These are phyloP conservation scores for Tuber melanosporum DNA, from an alignment of 495 filamentous ascomycete genomes.

Conservation along the genomic window DNA sequence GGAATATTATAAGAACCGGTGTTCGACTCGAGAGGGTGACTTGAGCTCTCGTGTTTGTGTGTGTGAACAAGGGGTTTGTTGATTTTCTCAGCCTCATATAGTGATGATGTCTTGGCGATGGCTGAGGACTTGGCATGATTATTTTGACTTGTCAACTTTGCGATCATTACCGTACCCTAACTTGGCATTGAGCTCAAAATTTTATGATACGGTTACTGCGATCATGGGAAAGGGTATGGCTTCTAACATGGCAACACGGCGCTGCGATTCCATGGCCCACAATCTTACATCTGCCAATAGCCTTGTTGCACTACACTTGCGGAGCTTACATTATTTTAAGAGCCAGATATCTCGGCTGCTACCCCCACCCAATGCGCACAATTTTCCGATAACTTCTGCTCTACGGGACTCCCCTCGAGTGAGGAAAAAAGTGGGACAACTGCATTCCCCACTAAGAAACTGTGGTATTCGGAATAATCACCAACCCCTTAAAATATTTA, in stretches of 20 bases:
- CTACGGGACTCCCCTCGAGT: not conserved
- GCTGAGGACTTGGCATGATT: not conserved
- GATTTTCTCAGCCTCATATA: not conserved
- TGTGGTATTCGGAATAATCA: no score
- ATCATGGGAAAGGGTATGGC: not conserved
- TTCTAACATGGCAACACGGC: not conserved
- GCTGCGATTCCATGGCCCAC: not conserved
- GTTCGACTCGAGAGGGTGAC: not conserved
- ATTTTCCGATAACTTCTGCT: not conserved
- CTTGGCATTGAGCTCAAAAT: not conserved
- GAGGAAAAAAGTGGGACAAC: no score
- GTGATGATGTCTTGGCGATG: not conserved
- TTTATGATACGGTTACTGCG: not conserved
- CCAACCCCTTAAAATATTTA: no score
- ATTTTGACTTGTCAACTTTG: not conserved
- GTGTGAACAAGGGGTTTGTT: not conserved
- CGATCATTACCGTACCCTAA: not conserved
- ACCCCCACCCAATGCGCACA: not conserved
- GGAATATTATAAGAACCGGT: not conserved
- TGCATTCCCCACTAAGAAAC: not conserved
- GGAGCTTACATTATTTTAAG: not conserved
- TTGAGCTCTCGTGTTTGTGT: not conserved
- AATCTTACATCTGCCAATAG: not conserved
- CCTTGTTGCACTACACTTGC: not conserved
- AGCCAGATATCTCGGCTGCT: not conserved